A percentile compares a stretch with the other conserved stretches of the same genome.
Conservation (phyloP, 176 grass and related monocot genomes). For the Avena eriantha region DNA sequence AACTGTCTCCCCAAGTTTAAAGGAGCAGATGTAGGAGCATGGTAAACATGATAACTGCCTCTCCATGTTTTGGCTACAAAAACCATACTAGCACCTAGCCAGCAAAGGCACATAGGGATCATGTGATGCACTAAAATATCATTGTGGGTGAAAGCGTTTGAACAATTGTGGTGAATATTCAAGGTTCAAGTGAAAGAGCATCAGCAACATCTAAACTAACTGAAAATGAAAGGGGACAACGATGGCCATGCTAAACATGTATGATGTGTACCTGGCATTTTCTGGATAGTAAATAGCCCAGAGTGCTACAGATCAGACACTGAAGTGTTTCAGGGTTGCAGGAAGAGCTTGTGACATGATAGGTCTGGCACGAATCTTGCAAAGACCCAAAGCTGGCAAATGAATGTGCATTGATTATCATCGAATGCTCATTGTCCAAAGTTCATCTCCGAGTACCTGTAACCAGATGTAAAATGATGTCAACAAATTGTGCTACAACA, state of each 20-base stretch:
- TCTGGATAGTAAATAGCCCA: constrained; percentile 35
- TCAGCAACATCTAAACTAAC: constrained; percentile 13
- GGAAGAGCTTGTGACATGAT: constrained; percentile 34
- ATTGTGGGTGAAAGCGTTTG: background rate
- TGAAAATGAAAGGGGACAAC: background rate
- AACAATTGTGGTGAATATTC: background rate
- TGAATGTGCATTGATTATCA: constrained; percentile 32
- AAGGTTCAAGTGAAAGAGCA: background rate
- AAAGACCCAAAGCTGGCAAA: constrained; percentile 42
- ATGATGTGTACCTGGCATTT: constrained; percentile 44
- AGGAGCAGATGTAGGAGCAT: background rate
- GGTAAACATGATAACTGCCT: background rate
- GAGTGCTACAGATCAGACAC: constrained; percentile 49
- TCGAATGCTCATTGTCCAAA: constrained; percentile 72
- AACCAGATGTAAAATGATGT: constrained; percentile 37
- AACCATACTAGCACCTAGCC: background rate
- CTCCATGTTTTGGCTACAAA: background rate
- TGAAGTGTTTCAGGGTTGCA: constrained; percentile 42
- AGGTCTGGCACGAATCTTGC: constrained; percentile 41
- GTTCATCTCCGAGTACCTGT: constrained; percentile 96
- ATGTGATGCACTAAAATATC: background rate
- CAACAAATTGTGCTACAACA: constrained; percentile 21
- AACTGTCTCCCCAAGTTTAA: background rate
- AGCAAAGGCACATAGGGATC: background rate
- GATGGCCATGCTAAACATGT: background rate